A percentile compares a stretch with the other conserved stretches of the same genome.
Evolutionary conservation across 1,139 yeast genomes (phyloP).

Genomic region (Yamadazyma sp.): DNA sequence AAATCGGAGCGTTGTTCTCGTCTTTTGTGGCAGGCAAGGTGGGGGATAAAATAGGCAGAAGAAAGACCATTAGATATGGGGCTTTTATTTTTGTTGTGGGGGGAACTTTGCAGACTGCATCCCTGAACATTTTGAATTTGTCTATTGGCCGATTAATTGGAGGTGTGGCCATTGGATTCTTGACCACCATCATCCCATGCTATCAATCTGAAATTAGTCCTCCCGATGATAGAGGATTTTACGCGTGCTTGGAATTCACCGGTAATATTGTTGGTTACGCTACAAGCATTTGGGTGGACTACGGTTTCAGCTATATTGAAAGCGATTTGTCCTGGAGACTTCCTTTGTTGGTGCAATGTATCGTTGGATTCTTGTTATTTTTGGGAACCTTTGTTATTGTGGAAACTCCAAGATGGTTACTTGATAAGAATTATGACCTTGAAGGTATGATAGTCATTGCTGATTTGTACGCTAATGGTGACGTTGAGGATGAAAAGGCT

Average conservation of each 20-base stretch:
- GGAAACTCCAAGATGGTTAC: slow-evolving; percentile 87
- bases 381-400: slow-evolving; percentile 76
- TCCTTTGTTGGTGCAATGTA: slow-evolving; percentile 74
- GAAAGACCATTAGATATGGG: slow-evolving; percentile 79
- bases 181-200: slow-evolving; percentile 94
- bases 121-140: slow-evolving; percentile 45
- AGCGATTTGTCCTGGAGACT: slow-evolving; percentile 67
- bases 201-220: slow-evolving; percentile 92
- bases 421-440: slow-evolving; percentile 84
- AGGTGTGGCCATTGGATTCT: slow-evolving; percentile 86
- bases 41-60: slow-evolving; percentile 80
- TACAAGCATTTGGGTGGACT: slow-evolving; percentile 88
- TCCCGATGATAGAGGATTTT: slow-evolving; percentile 82
- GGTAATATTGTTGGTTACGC: slow-evolving; percentile 89
- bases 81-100: slow-evolving; percentile 80
- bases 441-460: slow-evolving; percentile 66
- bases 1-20: slow-evolving; percentile 78
- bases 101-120: slow-evolving; percentile 67
- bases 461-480: slow-evolving; percentile 48
- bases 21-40: slow-evolving; percentile 74
- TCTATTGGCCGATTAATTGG: slow-evolving; percentile 76
- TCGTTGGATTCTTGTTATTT: slow-evolving; percentile 68
- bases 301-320: slow-evolving; percentile 64
- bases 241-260: slow-evolving; percentile 90
- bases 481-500: slow-evolving; percentile 62